phyloP scores from a whole-genome alignment of 1,139 yeast species.

The Eremothecium coryli region DNA sequence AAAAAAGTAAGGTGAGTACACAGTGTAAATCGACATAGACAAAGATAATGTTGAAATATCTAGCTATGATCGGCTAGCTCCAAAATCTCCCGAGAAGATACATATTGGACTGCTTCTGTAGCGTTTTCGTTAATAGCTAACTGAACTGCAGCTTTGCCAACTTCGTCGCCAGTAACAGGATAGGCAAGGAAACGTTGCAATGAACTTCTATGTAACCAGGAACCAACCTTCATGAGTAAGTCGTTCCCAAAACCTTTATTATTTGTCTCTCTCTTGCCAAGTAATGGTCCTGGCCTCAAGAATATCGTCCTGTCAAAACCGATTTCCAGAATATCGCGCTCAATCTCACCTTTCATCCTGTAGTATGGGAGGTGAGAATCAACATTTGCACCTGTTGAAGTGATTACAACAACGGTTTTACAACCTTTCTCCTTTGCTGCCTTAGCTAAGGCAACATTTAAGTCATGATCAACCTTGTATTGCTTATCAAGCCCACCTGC shows the following conservation, averaged over 20 bases:
- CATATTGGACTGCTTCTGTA: conserved; percentile 20
- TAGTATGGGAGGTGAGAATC: conserved; percentile 48
- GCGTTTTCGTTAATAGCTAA: conserved; percentile 24
- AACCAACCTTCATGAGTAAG: conserved; percentile 30
- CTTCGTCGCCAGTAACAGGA: conserved; percentile 42
- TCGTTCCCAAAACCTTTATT: conserved; percentile 34
- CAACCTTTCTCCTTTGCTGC: conserved; percentile 62
- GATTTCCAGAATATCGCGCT: conserved; percentile 46
- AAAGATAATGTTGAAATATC: no score
- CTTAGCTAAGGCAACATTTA: conserved; percentile 54
- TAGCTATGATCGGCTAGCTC: neutral
- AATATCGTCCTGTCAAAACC: conserved; percentile 60
- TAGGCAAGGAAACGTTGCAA: conserved; percentile 29
- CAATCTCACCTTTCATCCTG: conserved; percentile 56
- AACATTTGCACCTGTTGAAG: conserved; percentile 50
- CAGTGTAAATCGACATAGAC: no score
- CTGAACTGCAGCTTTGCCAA: conserved; percentile 39
- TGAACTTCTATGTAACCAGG: conserved; percentile 31
- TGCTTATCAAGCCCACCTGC: conserved; percentile 68
- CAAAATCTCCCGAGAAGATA: conserved; percentile 22
- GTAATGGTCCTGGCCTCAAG: conserved; percentile 55
- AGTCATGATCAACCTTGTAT: conserved; percentile 58
- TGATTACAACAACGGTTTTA: conserved; percentile 53
- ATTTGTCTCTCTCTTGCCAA: conserved; percentile 47
- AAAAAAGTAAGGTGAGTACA: no score